These are phyloP conservation scores for Onygenales sp. DNA, from an alignment of 2,329 filamentous ascomycete genomes.

Conservation along the genomic window DNA sequence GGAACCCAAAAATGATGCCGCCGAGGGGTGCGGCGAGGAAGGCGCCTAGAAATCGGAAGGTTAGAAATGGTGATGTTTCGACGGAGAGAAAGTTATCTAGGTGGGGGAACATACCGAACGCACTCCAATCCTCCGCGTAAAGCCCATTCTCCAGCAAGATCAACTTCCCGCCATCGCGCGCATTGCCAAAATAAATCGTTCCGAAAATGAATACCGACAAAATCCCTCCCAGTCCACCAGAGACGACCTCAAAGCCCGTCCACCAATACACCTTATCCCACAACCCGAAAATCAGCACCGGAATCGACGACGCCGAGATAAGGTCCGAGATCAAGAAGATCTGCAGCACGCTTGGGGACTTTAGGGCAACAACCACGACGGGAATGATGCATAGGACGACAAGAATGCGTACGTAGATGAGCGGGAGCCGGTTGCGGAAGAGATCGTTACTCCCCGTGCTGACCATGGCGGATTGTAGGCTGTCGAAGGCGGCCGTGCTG, in stretches of 20 bases:
- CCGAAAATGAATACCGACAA: conserved; percentile 75
- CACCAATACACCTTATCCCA: conserved; percentile 58
- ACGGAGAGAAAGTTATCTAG: background rate
- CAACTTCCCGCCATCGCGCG: conserved; percentile 53
- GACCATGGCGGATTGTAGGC: conserved; percentile 72
- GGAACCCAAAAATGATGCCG: conserved; percentile 61
- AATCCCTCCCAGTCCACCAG: conserved; percentile 67
- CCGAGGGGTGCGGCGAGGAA: conserved; percentile 73
- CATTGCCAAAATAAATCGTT: conserved; percentile 64
- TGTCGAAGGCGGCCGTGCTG: conserved; percentile 70
- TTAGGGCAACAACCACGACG: conserved; percentile 39
- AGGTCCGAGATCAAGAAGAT: conserved; percentile 33
- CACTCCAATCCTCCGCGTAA: conserved; percentile 70
- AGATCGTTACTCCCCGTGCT: conserved; percentile 77
- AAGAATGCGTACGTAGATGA: conserved; percentile 60
- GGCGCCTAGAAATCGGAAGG: conserved; percentile 36
- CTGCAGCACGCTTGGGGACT: conserved; percentile 14
- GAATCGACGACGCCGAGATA: conserved; percentile 66
- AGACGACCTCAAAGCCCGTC: conserved; percentile 71
- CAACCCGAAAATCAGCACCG: conserved; percentile 64
- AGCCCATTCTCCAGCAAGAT: conserved; percentile 64
- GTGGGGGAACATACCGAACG: conserved; percentile 47
- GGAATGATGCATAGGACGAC: conserved; percentile 68
- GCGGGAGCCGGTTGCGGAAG: conserved; percentile 69
- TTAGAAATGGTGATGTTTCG: background rate